Evolutionary conservation across 73 alveolate species (phyloP).

Genomic region (Blepharisma stoltei): DNA sequence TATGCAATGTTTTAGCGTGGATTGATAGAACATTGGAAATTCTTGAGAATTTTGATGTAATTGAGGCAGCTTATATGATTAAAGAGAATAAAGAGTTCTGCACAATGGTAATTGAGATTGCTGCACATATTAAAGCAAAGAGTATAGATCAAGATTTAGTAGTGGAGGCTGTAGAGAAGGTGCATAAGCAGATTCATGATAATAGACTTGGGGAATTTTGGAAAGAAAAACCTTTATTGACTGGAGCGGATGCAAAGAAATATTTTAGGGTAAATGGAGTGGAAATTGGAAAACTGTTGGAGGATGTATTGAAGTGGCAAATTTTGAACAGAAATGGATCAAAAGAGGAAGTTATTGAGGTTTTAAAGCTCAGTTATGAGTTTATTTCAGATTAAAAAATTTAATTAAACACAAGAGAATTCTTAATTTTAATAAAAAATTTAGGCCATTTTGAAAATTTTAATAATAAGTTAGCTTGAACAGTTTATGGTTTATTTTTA

Average conservation of each 20-base stretch:
- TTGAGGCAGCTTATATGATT: conserved; percentile 33
- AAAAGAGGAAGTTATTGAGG: conserved; percentile 36
- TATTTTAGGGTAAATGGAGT: conserved; percentile 63
- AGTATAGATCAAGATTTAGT: background rate
- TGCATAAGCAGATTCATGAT: conserved; percentile 40
- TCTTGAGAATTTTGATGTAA: conserved; percentile 23
- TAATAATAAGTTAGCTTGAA: no score
- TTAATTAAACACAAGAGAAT: no score
- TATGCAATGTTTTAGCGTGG: conserved; percentile 36
- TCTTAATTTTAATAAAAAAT: no score
- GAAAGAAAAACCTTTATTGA: conserved; percentile 63
- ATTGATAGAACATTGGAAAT: conserved; percentile 25
- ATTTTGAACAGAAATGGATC: conserved; percentile 39
- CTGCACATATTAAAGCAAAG: conserved; percentile 15
- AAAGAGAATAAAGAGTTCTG: conserved; percentile 46
- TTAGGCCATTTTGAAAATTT: no score
- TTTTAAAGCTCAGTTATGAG: conserved; percentile 40
- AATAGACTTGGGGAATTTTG: conserved; percentile 55
- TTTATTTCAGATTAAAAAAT: no score
- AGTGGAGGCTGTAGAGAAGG: conserved; percentile 39
- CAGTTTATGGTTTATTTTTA: no score
- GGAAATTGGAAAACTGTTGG: conserved; percentile 53
- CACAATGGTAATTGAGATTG: conserved; percentile 28
- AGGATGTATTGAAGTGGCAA: conserved; percentile 46
- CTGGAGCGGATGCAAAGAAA: conserved; percentile 66